These are phyloP conservation scores for Bauhinia variegata DNA, from an alignment of 306 rosid genomes.

Conservation along the genomic window DNA sequence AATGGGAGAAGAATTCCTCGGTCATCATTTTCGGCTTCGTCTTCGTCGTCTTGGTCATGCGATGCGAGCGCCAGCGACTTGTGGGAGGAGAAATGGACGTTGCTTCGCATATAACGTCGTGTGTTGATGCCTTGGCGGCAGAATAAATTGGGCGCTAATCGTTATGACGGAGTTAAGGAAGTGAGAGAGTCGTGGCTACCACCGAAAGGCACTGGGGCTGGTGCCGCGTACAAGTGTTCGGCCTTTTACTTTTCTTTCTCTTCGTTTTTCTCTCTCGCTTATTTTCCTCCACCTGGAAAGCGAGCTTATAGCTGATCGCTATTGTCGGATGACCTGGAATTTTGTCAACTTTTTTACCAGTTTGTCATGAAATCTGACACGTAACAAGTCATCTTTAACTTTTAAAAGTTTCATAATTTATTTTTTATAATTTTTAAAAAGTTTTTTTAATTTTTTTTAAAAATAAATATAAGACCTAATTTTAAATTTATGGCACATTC, in stretches of 20 bases:
- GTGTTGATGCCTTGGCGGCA: constrained; percentile 26
- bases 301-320: neutral
- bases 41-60: constrained; percentile 13
- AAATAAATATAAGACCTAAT: too few species aligned
- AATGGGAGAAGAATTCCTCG: neutral
- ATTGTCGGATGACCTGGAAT: too few species aligned
- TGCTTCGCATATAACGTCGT: constrained; percentile 40
- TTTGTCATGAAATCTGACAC: too few species aligned
- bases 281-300: too few species aligned
- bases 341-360: too few species aligned
- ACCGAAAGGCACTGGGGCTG: neutral
- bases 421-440: too few species aligned
- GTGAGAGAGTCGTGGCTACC: neutral
- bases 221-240: neutral
- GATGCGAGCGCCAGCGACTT: neutral
- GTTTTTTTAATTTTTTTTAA: too few species aligned
- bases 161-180: constrained; percentile 47
- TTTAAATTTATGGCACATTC: too few species aligned
- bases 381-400: too few species aligned
- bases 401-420: too few species aligned
- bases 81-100: constrained; percentile 36
- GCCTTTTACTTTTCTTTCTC: neutral
- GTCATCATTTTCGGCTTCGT: constrained; percentile 21
- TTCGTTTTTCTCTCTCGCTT: neutral
- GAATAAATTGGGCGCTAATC: constrained; percentile 26